Evolutionary conservation across 257 asterid genomes (phyloP), one percentile per base, ranked within the genome.

Genomic region (Solanum piurae): DNA sequence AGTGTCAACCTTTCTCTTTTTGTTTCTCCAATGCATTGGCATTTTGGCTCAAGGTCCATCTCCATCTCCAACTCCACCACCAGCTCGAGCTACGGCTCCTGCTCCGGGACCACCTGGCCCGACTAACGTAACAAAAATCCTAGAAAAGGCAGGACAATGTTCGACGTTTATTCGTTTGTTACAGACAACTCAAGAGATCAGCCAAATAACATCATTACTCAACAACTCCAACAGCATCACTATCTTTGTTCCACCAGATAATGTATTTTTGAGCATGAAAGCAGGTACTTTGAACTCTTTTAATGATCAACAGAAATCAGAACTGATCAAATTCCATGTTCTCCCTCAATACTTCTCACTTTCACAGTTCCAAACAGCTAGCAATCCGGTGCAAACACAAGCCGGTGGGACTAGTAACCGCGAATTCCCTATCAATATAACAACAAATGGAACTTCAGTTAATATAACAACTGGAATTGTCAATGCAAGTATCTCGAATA

Each of bases 201-300:
- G 88, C 68, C 94, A 93, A 74, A 89, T 95, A 88, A 92, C 89
- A 83, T 89, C 91, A 11, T 92, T 91, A 83, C 95, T 94, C 83
- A 91, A 91, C 90, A 86, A 49, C 66, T 90, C 98, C 12, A 88
- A 89, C 86, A 94, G 98, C 72, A 89, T 94, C 76, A 94, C 95
- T 1, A 49, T 95, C 68, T 79, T 90, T 29, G 88, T 93, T 6
- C 96, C 95, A 7, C 62, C 90, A 12, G 95, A 93, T 79, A 55
- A 33, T 31, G 91, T 95, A 8, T 94, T 94, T 83, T 49, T 93
- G 37, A 87, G 14, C 74, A 93, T 94, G 89, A 90, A 91, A 86
- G 5, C 87, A 6, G 95, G 94, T 52, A 77, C 86, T 8, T 91
- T 93, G 12, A 94, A 94, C 89, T 80, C 94, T 6, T 88, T 91